Evolutionary conservation across 1,139 yeast species (phyloP).

Genomic region (Waltiozyma sp.): DNA sequence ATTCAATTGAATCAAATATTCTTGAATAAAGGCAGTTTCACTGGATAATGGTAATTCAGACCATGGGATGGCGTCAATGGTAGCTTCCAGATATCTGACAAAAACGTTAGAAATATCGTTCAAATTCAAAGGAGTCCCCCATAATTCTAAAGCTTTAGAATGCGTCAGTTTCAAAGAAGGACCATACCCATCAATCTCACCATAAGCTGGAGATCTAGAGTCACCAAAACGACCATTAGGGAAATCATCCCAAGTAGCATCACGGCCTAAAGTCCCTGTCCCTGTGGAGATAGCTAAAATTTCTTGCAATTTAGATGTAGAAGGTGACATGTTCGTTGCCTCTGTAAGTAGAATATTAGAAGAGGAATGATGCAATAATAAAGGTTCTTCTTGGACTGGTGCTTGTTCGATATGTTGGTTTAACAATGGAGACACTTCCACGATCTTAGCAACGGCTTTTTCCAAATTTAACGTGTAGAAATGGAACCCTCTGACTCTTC

Average conservation of each 20-base stretch:
- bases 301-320: constrained; percentile 24
- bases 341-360: constrained; percentile 10
- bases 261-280: constrained; percentile 76
- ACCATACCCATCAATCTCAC: constrained; percentile 96
- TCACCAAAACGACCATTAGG: constrained; percentile 98
- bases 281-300: constrained; percentile 74
- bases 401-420: constrained; percentile 27
- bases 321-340: constrained; percentile 27
- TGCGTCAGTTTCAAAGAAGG: constrained; percentile 74
- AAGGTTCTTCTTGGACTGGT: constrained; percentile 11
- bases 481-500: constrained; percentile 68
- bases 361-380: constrained; percentile 1
- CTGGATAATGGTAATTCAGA: constrained; percentile 75
- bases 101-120: constrained; percentile 61
- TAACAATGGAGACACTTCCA: constrained; percentile 47
- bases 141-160: constrained; percentile 56
- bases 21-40: constrained; percentile 89
- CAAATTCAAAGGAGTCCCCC: constrained; percentile 73
- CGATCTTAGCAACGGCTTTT: constrained; percentile 78
- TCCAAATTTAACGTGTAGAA: constrained; percentile 86
- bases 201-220: constrained; percentile 93
- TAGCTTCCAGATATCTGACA: constrained; percentile 63
- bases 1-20: constrained; percentile 72
- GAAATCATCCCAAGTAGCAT: constrained; percentile 97
- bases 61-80: constrained; percentile 81